Evolutionary conservation across 106 monocot genomes (phyloP), one percentile per base, ranked within the genome.

Genomic region (Dactylorhiza incarnata): DNA sequence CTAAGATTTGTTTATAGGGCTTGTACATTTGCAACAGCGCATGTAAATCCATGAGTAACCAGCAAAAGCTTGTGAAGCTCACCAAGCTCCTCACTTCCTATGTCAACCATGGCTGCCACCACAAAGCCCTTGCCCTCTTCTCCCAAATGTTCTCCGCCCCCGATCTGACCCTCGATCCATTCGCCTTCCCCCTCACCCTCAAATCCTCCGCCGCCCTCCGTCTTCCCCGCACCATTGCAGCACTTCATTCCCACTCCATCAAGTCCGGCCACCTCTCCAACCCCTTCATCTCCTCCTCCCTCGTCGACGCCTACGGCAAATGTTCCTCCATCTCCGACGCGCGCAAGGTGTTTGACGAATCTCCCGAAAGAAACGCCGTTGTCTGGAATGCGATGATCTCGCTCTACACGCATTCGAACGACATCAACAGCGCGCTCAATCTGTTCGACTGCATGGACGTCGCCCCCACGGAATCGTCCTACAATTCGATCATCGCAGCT

Each of bases 121-220:
- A 49, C 16, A 72, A 90, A 48, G 94, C 90, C 66, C 88, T 94
- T 73, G 10, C 70, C 73, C 83, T 90, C 78, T 88, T 94, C 86
- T 74, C 86, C 77, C 78, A 74, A 14, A 78, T 94, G 79, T 79
- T 82, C 78, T 48, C 83, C 81, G 70, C 76, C 67, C 82, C 86
- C 3, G 74, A 85, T 75, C 80, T 90, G 83, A 7, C 75, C 59
- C 81, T 85, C 72, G 88, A 90, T 72, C 69, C 86, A 46, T 88
- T 86, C 86, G 84, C 80, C 77, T 90, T 88, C 88, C 88, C 93
- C 62, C 93, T 94, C 63, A 83, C 83, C 48, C 90, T 94, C 86
- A 94, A 90, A 59, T 90, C 88, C 78, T 80, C 76, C 78, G 53
- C 90, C 50, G 86, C 83, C 75, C 84, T 94, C 73, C 74, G 65